Evolutionary conservation across 164 flowering plant species (phyloP).

Genomic region (Tinospora cordifolia): DNA sequence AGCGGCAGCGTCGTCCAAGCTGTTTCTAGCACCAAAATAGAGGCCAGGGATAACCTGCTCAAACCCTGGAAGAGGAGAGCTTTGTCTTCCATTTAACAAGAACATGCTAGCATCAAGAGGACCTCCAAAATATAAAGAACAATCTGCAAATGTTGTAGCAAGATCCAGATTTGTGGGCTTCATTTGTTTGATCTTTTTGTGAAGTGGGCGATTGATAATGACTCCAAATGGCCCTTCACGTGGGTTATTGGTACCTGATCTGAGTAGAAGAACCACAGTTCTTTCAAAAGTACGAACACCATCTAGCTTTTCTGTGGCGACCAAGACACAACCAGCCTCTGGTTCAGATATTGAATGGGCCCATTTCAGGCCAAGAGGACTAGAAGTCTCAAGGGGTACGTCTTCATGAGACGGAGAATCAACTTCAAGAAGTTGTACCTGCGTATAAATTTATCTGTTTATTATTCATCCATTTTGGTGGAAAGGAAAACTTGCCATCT

Average conservation of each 20-base stretch:
- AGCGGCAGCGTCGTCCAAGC: conserved; percentile 62
- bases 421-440: conserved; percentile 12
- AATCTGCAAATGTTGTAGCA: conserved; percentile 72
- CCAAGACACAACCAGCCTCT: conserved; percentile 82
- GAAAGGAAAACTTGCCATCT: not conserved
- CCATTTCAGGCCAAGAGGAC: conserved; percentile 70
- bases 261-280: conserved; percentile 49
- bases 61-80: conserved; percentile 38
- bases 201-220: conserved; percentile 77
- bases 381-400: conserved; percentile 28
- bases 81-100: conserved; percentile 43
- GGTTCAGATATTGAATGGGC: conserved; percentile 89
- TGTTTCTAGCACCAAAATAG: conserved; percentile 65
- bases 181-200: conserved; percentile 75
- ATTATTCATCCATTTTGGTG: not conserved
- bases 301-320: conserved; percentile 92
- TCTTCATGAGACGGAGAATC: conserved; percentile 26
- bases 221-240: conserved; percentile 86
- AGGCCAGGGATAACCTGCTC: conserved; percentile 88
- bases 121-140: conserved; percentile 81
- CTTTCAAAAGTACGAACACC: conserved; percentile 61
- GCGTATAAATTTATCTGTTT: not conserved
- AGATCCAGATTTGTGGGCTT: conserved; percentile 60
- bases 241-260: conserved; percentile 68
- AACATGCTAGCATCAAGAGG: conserved; percentile 91